Evolutionary conservation across 306 rosid genomes (phyloP).

Genomic region (Boehmeria nivea): DNA sequence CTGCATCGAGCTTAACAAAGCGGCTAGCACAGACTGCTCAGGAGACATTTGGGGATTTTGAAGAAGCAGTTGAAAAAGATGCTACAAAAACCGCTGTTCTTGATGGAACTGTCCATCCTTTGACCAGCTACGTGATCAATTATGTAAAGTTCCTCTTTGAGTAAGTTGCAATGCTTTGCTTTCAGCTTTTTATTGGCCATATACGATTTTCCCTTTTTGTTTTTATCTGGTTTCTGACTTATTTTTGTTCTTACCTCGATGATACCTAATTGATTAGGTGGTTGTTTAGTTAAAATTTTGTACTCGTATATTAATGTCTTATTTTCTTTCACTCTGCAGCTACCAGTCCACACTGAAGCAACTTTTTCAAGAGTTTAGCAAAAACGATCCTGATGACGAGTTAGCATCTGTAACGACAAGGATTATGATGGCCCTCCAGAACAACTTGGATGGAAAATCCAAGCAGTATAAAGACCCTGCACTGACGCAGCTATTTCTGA

Average conservation of each 20-base stretch:
- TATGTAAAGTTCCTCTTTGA: conserved; percentile 82
- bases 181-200: neutral
- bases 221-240: neutral
- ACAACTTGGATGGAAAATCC: conserved; percentile 91
- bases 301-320: too few relatives aligned
- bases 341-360: conserved; percentile 77
- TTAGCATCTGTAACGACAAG: conserved; percentile 71
- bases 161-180: conserved; percentile 46
- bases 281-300: too few relatives aligned
- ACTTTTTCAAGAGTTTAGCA: conserved; percentile 73
- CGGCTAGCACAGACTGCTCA: conserved; percentile 94
- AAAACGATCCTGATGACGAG: conserved; percentile 59
- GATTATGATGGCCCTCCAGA: conserved; percentile 94
- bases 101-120: conserved; percentile 97
- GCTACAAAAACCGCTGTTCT: conserved; percentile 87
- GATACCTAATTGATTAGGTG: neutral
- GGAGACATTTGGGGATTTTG: conserved; percentile 92
- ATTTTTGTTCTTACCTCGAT: neutral
- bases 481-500: conserved; percentile 83
- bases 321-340: conserved; percentile 32
- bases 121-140: conserved; percentile 95
- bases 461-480: conserved; percentile 90
- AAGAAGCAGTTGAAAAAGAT: conserved; percentile 97
- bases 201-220: neutral
- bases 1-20: conserved; percentile 63